Evolutionary conservation across 305 asterid genomes (phyloP).

Genomic region (Caryopteris hybrid): DNA sequence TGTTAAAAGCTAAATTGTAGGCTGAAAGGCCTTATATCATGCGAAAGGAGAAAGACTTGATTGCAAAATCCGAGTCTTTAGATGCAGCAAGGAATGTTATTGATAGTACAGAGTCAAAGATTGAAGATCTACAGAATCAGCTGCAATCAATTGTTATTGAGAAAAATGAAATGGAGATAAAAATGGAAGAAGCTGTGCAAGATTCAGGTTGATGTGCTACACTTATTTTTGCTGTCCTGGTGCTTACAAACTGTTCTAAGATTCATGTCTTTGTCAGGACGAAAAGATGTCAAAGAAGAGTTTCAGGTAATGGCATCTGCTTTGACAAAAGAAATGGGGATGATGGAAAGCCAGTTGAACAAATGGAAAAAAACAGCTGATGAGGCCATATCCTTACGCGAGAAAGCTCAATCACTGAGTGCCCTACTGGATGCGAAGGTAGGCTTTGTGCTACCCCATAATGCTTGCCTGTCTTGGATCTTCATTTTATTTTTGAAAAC

Average conservation of each 20-base stretch:
- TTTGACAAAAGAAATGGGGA: conserved; percentile 71
- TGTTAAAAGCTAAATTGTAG: conserved; percentile 46
- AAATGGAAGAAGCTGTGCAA: conserved; percentile 87
- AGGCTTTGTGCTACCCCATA: conserved; percentile 6
- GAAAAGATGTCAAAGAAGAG: conserved; percentile 83
- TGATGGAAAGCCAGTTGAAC: conserved; percentile 81
- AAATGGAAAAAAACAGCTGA: conserved; percentile 83
- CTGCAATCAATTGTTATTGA: conserved; percentile 59
- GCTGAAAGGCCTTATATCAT: conserved; percentile 72
- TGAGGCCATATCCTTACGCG: conserved; percentile 72
- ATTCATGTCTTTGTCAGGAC: conserved; percentile 43
- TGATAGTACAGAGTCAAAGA: conserved; percentile 53
- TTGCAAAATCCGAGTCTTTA: conserved; percentile 53
- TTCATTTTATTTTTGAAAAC: conserved; percentile 8
- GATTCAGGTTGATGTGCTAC: conserved; percentile 67
- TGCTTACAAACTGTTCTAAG: conserved; percentile 21
- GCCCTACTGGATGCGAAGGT: conserved; percentile 65
- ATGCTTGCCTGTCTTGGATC: conserved; percentile 12
- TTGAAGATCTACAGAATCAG: conserved; percentile 68
- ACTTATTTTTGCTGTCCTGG: conserved; percentile 7
- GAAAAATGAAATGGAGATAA: conserved; percentile 77
- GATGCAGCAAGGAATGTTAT: conserved; percentile 63
- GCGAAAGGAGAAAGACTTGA: conserved; percentile 80
- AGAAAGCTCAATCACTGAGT: conserved; percentile 59
- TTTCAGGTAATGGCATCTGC: conserved; percentile 92